Conservation (phyloP, 352 stramenopile species). For the Pythium rishiriense region DNA sequence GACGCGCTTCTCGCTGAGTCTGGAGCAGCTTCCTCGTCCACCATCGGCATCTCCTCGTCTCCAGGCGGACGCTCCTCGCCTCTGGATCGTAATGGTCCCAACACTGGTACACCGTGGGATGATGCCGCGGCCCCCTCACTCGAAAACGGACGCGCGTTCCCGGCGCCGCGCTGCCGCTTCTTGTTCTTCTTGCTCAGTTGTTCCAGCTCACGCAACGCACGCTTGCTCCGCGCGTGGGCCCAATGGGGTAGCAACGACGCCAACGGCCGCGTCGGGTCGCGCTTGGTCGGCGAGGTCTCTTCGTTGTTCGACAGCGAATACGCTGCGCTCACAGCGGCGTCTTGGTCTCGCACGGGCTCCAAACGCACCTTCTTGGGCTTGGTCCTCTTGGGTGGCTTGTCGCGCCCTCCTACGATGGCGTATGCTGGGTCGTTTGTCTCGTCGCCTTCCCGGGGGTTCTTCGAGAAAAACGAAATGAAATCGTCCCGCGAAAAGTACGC, state of each 20-base stretch:
- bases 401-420: too few species aligned
- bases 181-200: slow-evolving; percentile 25
- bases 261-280: slow-evolving; percentile 19
- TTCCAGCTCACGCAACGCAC: slow-evolving; percentile 61
- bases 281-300: slow-evolving; percentile 10
- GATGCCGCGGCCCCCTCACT: neutral
- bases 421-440: slow-evolving; percentile 20
- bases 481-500: slow-evolving; percentile 57
- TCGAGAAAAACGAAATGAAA: slow-evolving; percentile 48
- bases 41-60: neutral
- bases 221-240: slow-evolving; percentile 68
- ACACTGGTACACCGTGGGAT: neutral
- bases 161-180: slow-evolving; percentile 2
- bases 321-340: neutral
- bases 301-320: slow-evolving; percentile 31
- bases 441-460: neutral
- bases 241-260: slow-evolving; percentile 52
- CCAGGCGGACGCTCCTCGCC: neutral
- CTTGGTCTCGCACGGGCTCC: neutral
- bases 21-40: neutral
- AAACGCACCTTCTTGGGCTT: neutral
- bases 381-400: neutral
- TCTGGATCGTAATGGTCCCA: neutral
- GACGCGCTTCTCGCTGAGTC: slow-evolving; percentile 15
- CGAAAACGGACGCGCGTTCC: neutral